Evolutionary conservation across 2,329 filamentous ascomycete genomes (phyloP).

Genomic region (Beauveria bassiana): DNA sequence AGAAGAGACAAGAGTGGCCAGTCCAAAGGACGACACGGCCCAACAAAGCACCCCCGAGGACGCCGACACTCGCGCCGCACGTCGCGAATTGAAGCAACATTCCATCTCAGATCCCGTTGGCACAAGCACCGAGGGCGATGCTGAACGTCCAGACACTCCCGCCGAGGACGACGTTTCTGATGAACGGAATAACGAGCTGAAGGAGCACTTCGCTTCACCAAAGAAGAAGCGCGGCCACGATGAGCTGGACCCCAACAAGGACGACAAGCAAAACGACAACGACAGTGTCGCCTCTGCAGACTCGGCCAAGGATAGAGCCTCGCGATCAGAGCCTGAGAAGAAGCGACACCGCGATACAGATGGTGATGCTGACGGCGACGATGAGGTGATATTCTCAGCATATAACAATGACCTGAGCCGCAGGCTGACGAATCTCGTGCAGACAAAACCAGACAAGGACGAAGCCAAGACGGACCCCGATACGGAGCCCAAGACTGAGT

Average conservation of each 20-base stretch:
- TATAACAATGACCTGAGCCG: not conserved
- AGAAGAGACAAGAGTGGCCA: slow-evolving; percentile 34
- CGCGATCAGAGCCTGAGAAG: slow-evolving; percentile 51
- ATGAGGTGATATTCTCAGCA: not conserved
- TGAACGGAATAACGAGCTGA: slow-evolving; percentile 28
- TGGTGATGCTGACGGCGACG: slow-evolving; percentile 15
- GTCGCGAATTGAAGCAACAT: slow-evolving; percentile 58
- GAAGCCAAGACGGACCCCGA: not conserved
- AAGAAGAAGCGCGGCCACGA: slow-evolving; percentile 60
- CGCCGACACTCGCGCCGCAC: slow-evolving; percentile 54
- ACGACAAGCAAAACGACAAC: slow-evolving; percentile 33
- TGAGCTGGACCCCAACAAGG: slow-evolving; percentile 45
- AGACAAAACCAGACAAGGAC: not conserved
- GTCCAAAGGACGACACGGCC: slow-evolving; percentile 29
- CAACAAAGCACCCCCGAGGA: slow-evolving; percentile 39
- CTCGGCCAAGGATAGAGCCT: slow-evolving; percentile 41
- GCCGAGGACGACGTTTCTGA: slow-evolving; percentile 27
- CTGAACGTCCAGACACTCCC: slow-evolving; percentile 24
- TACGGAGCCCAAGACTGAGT: not conserved
- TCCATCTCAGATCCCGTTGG: slow-evolving; percentile 46
- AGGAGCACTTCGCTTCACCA: slow-evolving; percentile 48
- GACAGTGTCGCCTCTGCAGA: slow-evolving; percentile 34
- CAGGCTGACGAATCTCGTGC: slow-evolving; percentile 7
- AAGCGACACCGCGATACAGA: slow-evolving; percentile 53
- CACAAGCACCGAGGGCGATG: slow-evolving; percentile 15